phyloP scores from a whole-genome alignment of 2,329 filamentous ascomycete genomes.

The Colletotrichum lindemuthianum region DNA sequence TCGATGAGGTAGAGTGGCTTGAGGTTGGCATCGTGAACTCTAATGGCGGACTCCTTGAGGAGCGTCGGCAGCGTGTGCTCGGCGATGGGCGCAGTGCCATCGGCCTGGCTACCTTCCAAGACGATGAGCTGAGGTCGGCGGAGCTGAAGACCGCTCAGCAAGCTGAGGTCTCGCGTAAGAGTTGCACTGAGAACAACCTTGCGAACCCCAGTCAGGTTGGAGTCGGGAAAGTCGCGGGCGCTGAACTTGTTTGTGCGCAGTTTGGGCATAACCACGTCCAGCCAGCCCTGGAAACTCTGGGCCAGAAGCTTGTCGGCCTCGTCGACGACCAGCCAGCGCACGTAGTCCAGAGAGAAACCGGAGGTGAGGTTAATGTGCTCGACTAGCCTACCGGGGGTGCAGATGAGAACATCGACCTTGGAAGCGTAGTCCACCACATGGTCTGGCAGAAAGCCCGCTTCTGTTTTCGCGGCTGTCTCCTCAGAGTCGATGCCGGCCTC shows the following conservation, averaged over 20 bases:
- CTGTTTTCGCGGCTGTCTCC: constrained; percentile 44
- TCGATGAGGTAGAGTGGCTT: constrained; percentile 89
- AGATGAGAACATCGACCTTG: constrained; percentile 87
- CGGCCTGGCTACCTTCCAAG: constrained; percentile 65
- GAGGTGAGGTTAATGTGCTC: constrained; percentile 88
- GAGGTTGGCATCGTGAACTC: constrained; percentile 73
- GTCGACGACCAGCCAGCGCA: constrained; percentile 91
- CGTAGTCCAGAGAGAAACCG: constrained; percentile 80
- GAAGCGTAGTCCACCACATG: constrained; percentile 75
- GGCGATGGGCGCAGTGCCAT: constrained; percentile 52
- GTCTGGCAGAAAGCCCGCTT: constrained; percentile 55
- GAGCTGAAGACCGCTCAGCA: constrained; percentile 79
- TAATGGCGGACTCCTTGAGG: constrained; percentile 73
- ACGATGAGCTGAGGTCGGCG: constrained; percentile 79
- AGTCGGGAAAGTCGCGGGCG: constrained; percentile 63
- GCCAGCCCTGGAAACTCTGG: constrained; percentile 93
- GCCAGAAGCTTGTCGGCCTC: constrained; percentile 93
- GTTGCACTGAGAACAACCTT: constrained; percentile 93
- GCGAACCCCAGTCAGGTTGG: constrained; percentile 66
- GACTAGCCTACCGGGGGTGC: constrained; percentile 90
- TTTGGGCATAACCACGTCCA: constrained; percentile 74
- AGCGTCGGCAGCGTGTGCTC: constrained; percentile 68
- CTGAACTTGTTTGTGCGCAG: constrained; percentile 62
- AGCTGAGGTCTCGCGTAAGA: constrained; percentile 86
- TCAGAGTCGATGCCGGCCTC: constrained; percentile 52